Evolutionary conservation across 1,284 basidiomycete species (phyloP), one percentile per base, ranked within the genome.

Genomic region (Pseudozyma thailandica): DNA sequence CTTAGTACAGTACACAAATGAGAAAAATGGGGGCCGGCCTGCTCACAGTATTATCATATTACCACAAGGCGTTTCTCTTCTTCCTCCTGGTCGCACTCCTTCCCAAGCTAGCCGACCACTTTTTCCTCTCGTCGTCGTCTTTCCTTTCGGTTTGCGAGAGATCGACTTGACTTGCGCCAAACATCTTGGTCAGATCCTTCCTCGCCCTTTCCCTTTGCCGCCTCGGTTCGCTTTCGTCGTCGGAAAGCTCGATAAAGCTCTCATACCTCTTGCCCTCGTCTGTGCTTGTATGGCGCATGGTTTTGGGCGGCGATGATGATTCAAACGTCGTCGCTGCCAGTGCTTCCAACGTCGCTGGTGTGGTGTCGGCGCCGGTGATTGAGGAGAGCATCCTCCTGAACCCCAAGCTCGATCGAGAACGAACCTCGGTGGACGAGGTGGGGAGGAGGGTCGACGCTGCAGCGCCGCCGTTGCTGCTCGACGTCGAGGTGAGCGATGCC

Each of bases 141-240:
- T 8, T 18, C n/a, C 28, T 20, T 43, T 25, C 23, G 8, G 55
- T 7, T 23, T 53, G 51, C 2, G 50, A 38, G 10, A 70, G 49
- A 38, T 59, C 60, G 18, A 42, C 46, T 23, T 63, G 23, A 1
- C 44, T 50, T 9, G 60, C 61, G 25, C 68, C 68, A 31, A 72
- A 57, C 43, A 72, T 30, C 35, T 72, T 72, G 13, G 52, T 56
- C 38, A 72, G 39, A 28, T 72, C 68, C 26, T 72, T 72, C 42
- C 37, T 44, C 2, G 25, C 43, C 27, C 20, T 41, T 8, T 35
- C 15, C 33, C 25, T 25, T 37, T 46, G 30, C 7, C 28, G 21
- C n/a, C 28, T 27, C 31, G n/a, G 23, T 10, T 25, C 26, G 13
- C 18, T 30, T 16, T 38, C 44, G 4, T 54, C 52, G 21, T 54